phyloP scores from a whole-genome alignment of 192 early-diverging fungal species.

The Spinellus fusiger region DNA sequence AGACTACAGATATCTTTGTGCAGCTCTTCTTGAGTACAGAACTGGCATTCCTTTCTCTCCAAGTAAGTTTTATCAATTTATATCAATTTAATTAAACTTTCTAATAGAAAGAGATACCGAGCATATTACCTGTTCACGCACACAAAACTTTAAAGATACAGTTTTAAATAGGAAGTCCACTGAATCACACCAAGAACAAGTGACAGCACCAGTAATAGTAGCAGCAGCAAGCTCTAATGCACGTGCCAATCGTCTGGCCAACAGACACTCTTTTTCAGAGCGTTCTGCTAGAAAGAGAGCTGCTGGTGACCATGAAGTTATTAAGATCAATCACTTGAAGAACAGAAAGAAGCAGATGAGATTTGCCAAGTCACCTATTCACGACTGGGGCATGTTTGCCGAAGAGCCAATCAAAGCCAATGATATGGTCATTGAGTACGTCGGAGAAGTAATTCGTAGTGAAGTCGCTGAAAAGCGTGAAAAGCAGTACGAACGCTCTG shows the following conservation, averaged over 20 bases:
- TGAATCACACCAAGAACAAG: slow-evolving; percentile 44
- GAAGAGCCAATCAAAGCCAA: slow-evolving; percentile 80
- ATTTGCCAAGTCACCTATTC: slow-evolving; percentile 88
- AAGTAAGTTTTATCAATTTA: too few relatives aligned
- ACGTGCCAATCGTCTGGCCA: slow-evolving; percentile 61
- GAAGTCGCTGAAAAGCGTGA: slow-evolving; percentile 93
- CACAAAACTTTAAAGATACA: slow-evolving; percentile 64
- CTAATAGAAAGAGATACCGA: neutral
- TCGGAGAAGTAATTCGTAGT: slow-evolving; percentile 90
- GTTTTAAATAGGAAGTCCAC: slow-evolving; percentile 53
- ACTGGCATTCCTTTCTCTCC: neutral
- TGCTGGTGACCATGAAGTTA: slow-evolving; percentile 52
- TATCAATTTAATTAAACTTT: neutral
- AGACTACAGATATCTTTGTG: slow-evolving; percentile 38
- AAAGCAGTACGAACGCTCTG: slow-evolving; percentile 86
- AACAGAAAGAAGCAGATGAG: slow-evolving; percentile 82
- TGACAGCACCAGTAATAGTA: slow-evolving; percentile 26
- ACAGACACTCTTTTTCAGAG: slow-evolving; percentile 48
- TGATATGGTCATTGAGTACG: slow-evolving; percentile 98
- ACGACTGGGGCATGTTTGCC: slow-evolving; percentile 98
- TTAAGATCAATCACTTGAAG: slow-evolving; percentile 89
- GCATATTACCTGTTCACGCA: slow-evolving; percentile 61
- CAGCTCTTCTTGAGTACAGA: slow-evolving; percentile 28
- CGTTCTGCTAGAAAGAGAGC: slow-evolving; percentile 48
- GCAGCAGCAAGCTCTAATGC: slow-evolving; percentile 19